Evolutionary conservation across 768 basidiomycete species (phyloP), one percentile per base, ranked within the genome.

Genomic region (Rhodotorula diobovata): DNA sequence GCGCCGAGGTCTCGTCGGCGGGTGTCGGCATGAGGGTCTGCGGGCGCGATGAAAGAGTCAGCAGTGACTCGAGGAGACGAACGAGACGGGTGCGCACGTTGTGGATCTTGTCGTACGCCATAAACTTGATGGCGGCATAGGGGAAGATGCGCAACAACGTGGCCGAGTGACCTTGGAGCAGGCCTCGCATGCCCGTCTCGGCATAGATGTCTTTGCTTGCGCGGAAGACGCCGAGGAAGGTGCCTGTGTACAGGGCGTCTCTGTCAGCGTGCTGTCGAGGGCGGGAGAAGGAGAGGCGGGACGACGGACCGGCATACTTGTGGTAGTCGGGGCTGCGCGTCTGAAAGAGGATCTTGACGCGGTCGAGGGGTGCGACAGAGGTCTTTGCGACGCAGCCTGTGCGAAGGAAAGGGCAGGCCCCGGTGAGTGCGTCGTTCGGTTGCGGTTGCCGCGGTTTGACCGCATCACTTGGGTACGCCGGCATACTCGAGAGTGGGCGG

Each of bases 321-420:
- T 87, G 85, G 79, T 90, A 99, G 68, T 98, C 95, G 15, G 90
- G 90, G 80, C 95, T 96, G 14, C 91, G 91, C 1, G 96, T 92
- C 80, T 99, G 95, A 79, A 98, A 96, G 60, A 99, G 87, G 77
- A 99, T 99, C 83, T 99, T 99, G 76, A 99, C 94, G 79, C 96
- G 85, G 80, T 99, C 96, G 60, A 99, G 85, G 8, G 96, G 96
- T 30, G 96, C 96, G n/a, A 78, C 77, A 3, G 76, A 76, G 18
- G 77, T 78, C 69, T 78, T 78, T 43, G 75, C 77, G 35, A 77
- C 61, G 67, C 76, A 77, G 41, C 76, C 77, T 71, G 66, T 0
- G 1, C 30, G 46, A 45, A 34, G 6, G 15, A 28, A 4, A 25
- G 14, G 48, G n/a, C 55, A 10, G 35, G 4, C 34, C 39, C 10